A percentile compares a stretch with the other conserved stretches of the same genome.
Evolutionary conservation across 352 stramenopile genomes (phyloP).

Genomic region (Globisporangium parvum): DNA sequence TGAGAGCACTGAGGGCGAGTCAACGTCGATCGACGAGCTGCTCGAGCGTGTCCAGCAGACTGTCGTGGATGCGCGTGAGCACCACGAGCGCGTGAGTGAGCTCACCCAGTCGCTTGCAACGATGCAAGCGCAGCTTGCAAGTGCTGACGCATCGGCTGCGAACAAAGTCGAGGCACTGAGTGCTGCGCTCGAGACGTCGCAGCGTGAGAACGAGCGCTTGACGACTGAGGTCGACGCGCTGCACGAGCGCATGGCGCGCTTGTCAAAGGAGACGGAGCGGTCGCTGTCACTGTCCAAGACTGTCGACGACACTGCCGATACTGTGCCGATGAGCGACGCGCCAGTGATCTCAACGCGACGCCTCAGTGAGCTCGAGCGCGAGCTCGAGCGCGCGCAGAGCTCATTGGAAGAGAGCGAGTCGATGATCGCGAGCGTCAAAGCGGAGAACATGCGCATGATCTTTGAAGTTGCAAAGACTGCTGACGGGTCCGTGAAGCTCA

Average conservation of each 20-base stretch:
- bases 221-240: conserved; percentile 13
- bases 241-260: conserved; percentile 17
- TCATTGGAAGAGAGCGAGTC: conserved; percentile 31
- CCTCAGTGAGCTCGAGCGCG: conserved; percentile 10
- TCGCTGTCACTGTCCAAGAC: neutral
- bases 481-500: conserved; percentile 48
- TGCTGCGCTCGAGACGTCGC: conserved; percentile 9
- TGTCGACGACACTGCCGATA: neutral
- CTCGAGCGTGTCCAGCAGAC: conserved; percentile 9
- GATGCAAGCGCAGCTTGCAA: conserved; percentile 7
- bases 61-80: conserved; percentile 5
- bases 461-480: conserved; percentile 71
- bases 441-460: conserved; percentile 69
- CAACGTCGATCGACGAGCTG: conserved; percentile 3
- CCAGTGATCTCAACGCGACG: neutral
- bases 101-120: conserved; percentile 5
- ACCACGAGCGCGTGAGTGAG: conserved; percentile 5
- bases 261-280: conserved; percentile 21
- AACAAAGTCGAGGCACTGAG: conserved; percentile 20
- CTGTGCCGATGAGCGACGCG: neutral
- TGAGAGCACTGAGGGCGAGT: neutral
- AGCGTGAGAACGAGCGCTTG: conserved; percentile 14
- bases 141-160: neutral
- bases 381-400: conserved; percentile 26
- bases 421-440: conserved; percentile 54